These are phyloP conservation scores for Eucalyptus fibrosa DNA, from an alignment of 345 rosid species.

Conservation along the genomic window DNA sequence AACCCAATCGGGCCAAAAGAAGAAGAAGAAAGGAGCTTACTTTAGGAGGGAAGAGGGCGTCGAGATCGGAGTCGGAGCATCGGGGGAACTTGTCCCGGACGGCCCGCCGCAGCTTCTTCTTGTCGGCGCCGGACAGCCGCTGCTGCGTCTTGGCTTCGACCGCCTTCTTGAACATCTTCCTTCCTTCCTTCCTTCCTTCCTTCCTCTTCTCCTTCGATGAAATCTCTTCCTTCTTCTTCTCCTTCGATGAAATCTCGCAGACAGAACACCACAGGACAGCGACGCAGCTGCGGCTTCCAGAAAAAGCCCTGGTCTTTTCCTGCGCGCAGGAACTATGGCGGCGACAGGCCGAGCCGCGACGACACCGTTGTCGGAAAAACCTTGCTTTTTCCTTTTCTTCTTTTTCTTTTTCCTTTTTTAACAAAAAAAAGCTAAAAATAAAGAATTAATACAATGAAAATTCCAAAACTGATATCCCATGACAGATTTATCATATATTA, in stretches of 20 bases:
- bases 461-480: accelerated
- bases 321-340: neutral
- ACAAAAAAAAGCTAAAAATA: too few relatives aligned
- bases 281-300: neutral
- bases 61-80: constrained; percentile 64
- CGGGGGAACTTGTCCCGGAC: constrained; percentile 52
- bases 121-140: constrained; percentile 93
- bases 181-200: neutral
- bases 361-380: neutral
- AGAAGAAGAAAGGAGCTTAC: constrained; percentile 7
- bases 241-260: neutral
- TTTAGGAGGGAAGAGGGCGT: constrained; percentile 73
- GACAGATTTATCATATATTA: too few relatives aligned
- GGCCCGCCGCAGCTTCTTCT: constrained; percentile 71
- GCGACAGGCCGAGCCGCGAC: neutral
- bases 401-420: neutral
- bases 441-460: too few relatives aligned
- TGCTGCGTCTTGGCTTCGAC: constrained; percentile 84
- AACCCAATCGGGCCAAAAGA: neutral
- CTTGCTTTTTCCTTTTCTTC: neutral
- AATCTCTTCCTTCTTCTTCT: neutral
- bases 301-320: neutral
- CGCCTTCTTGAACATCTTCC: constrained; percentile 83
- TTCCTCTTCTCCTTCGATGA: neutral
- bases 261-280: neutral